Percentiles rank a stretch among this genome's conserved stretches.
Evolutionary conservation across 192 early-diverging fungal species (phyloP).

Genomic region (Coemansia sp.): DNA sequence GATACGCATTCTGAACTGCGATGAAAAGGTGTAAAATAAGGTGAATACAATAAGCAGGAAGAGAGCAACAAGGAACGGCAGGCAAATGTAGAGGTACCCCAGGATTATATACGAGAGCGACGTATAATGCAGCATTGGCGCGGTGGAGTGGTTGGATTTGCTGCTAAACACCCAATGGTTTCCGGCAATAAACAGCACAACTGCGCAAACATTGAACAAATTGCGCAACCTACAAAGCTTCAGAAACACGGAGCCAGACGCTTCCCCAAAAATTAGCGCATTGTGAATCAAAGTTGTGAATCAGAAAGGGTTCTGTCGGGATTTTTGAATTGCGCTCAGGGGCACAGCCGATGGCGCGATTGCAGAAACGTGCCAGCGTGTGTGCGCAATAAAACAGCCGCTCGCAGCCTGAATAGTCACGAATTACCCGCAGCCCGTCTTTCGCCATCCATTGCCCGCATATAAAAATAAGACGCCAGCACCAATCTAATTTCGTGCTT

Average conservation of each 20-base stretch:
- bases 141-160: constrained; percentile 40
- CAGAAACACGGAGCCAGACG: not conserved
- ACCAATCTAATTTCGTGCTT: not conserved
- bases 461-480: not conserved
- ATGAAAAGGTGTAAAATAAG: constrained; percentile 42
- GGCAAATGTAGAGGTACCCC: constrained; percentile 65
- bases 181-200: constrained; percentile 68
- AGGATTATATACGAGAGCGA: constrained; percentile 64
- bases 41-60: constrained; percentile 61
- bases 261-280: constrained; percentile 13
- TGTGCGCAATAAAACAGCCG: not conserved
- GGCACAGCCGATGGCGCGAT: not conserved
- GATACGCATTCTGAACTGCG: constrained; percentile 62
- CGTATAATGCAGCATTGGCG: constrained; percentile 62
- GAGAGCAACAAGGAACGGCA: constrained; percentile 61
- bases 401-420: not conserved
- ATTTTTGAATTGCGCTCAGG: not conserved
- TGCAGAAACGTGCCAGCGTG: not conserved
- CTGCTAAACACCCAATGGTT: constrained; percentile 69
- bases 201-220: constrained; percentile 59
- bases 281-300: constrained; percentile 9
- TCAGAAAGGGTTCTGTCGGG: constrained; percentile 9
- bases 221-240: constrained; percentile 57
- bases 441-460: not conserved
- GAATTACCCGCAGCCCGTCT: no score